These are phyloP conservation scores for Cymodocea nodosa DNA, from an alignment of 116 monocot genomes.

Conservation along the genomic window DNA sequence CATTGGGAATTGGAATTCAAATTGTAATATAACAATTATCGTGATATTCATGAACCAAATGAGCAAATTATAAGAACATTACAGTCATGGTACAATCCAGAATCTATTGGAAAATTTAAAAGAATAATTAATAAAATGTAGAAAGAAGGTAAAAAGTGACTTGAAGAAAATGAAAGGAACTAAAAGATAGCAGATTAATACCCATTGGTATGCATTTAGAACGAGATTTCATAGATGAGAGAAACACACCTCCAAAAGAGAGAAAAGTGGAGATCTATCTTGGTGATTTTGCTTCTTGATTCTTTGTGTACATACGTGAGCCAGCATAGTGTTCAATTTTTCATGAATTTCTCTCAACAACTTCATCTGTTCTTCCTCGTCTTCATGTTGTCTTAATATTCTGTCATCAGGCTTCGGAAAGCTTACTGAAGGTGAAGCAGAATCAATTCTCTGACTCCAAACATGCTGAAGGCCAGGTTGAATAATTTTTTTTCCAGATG, in stretches of 20 bases:
- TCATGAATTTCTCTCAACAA: conserved; percentile 44
- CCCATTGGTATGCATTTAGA: no score
- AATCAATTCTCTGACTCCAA: conserved; percentile 5
- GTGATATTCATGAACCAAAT: no score
- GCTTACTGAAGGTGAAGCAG: not conserved
- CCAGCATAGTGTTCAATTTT: conserved; percentile 31
- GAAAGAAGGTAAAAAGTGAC: no score
- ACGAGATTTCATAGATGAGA: not conserved
- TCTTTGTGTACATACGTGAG: conserved; percentile 9
- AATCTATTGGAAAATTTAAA: no score
- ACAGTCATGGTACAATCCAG: no score
- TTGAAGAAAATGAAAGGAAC: no score
- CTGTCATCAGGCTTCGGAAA: conserved; percentile 33
- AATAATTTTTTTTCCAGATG: conserved; percentile 2
- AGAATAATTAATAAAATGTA: no score
- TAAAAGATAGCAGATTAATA: no score
- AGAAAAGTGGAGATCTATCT: not conserved
- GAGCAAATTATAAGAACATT: not conserved
- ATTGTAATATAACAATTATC: no score
- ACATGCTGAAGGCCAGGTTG: not conserved
- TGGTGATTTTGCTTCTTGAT: conserved; percentile 10
- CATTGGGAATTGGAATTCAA: no score
- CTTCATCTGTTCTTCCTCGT: conserved; percentile 28
- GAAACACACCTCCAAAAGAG: conserved; percentile 46
- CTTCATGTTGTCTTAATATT: conserved; percentile 14